Evolutionary conservation across 306 rosid genomes (phyloP).

Genomic region (Acacia confusa): DNA sequence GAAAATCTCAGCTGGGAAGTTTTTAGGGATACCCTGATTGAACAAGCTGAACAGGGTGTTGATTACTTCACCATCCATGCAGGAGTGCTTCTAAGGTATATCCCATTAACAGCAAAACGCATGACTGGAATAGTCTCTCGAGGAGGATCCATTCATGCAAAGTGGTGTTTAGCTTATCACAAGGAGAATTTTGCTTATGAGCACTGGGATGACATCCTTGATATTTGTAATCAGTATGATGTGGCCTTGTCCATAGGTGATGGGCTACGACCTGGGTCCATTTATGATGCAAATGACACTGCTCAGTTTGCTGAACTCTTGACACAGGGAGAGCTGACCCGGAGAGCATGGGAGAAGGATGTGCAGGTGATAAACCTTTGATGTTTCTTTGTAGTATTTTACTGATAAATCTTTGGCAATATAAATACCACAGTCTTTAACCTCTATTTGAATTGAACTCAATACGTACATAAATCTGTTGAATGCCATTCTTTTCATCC

Average conservation of each 20-base stretch:
- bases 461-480: neutral
- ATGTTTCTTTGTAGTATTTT: slow-evolving; percentile 19
- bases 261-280: slow-evolving; percentile 97
- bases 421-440: slow-evolving; percentile 13
- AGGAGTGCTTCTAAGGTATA: slow-evolving; percentile 88
- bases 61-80: slow-evolving; percentile 99
- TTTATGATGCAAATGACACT: slow-evolving; percentile 96
- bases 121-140: slow-evolving; percentile 99
- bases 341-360: slow-evolving; percentile 98
- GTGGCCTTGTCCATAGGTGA: slow-evolving; percentile 95
- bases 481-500: neutral
- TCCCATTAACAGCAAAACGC: slow-evolving; percentile 94
- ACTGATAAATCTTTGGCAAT: neutral
- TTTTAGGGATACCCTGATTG: slow-evolving; percentile 88
- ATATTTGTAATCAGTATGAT: slow-evolving; percentile 94
- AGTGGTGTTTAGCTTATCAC: slow-evolving; percentile 99
- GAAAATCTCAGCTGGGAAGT: slow-evolving; percentile 92
- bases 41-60: slow-evolving; percentile 99
- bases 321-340: slow-evolving; percentile 98
- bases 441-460: slow-evolving; percentile 12
- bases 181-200: slow-evolving; percentile 95
- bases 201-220: slow-evolving; percentile 99
- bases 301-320: slow-evolving; percentile 99
- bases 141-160: slow-evolving; percentile 99
- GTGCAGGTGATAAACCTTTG: slow-evolving; percentile 67